Conservation (phyloP, 2,329 filamentous ascomycete species). For the Alternaria dauci region DNA sequence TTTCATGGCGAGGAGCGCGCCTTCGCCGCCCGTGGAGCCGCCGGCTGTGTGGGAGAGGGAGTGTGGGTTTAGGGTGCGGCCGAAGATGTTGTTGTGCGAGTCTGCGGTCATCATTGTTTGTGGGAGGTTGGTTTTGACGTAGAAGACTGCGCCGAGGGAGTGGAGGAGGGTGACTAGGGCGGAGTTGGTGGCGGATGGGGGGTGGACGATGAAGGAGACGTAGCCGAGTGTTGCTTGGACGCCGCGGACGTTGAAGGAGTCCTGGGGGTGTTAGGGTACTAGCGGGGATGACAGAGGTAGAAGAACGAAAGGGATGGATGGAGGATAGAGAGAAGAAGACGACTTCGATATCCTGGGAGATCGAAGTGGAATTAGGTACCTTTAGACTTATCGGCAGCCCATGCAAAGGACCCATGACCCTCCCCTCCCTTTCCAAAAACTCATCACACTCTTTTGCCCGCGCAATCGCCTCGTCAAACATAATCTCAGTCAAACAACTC, state of each 20-base stretch:
- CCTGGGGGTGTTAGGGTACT: conserved; percentile 37
- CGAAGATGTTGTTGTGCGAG: conserved; percentile 68
- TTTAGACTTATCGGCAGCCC: conserved; percentile 66
- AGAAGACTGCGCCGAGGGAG: conserved; percentile 58
- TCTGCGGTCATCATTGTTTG: conserved; percentile 61
- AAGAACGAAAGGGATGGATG: too few species aligned
- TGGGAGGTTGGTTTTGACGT: conserved; percentile 63
- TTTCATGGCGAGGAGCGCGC: conserved; percentile 65
- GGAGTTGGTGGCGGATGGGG: conserved; percentile 44
- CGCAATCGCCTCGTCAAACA: conserved; percentile 53
- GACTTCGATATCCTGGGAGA: too few species aligned
- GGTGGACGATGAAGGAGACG: conserved; percentile 52
- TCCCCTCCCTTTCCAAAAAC: conserved; percentile 48
- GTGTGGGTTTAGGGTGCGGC: conserved; percentile 69
- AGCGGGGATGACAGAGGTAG: too few species aligned
- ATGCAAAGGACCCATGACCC: conserved; percentile 60
- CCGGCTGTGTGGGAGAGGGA: conserved; percentile 69
- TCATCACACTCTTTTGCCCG: conserved; percentile 51
- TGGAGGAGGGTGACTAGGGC: conserved; percentile 50
- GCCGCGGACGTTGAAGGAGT: conserved; percentile 68
- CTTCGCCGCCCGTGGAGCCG: conserved; percentile 73
- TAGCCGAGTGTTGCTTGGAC: conserved; percentile 68
- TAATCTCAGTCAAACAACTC: conserved; percentile 55
- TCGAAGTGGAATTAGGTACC: conserved; percentile 15
- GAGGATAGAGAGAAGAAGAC: too few species aligned